Conservation (phyloP, 1,139 yeast species). For the Suhomyces panamericanus region DNA sequence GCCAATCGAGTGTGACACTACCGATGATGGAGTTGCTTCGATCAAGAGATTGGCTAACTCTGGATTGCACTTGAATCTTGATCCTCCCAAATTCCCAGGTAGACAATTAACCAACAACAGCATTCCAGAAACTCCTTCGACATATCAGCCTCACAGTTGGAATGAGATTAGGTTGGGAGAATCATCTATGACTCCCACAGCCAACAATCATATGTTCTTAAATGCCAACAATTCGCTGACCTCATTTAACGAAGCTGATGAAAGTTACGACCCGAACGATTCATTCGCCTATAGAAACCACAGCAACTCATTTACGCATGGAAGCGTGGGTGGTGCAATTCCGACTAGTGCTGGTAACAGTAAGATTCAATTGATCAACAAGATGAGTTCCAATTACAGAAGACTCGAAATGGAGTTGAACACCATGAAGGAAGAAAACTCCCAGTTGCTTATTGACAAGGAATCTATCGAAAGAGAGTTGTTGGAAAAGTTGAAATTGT, state of each 20-base stretch:
- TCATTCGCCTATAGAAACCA: slow-evolving; percentile 4
- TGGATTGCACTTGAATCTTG: slow-evolving; percentile 21
- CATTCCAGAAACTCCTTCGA: slow-evolving; percentile 9
- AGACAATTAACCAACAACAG: slow-evolving; percentile 8
- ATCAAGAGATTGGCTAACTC: slow-evolving; percentile 4
- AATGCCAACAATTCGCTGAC: slow-evolving; percentile 12
- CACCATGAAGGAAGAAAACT: slow-evolving; percentile 64
- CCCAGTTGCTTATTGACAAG: slow-evolving; percentile 55
- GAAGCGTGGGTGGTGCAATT: slow-evolving; percentile 17
- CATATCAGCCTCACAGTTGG: slow-evolving; percentile 11
- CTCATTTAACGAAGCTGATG: slow-evolving; percentile 9
- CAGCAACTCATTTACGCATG: slow-evolving; percentile 7
- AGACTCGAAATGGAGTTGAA: slow-evolving; percentile 76
- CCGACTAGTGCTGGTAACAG: slow-evolving; percentile 19
- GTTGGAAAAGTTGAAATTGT: slow-evolving; percentile 41
- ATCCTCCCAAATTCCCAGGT: slow-evolving; percentile 11
- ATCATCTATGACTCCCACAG: slow-evolving; percentile 21
- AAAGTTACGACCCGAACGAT: slow-evolving; percentile 7
- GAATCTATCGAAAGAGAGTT: slow-evolving; percentile 69
- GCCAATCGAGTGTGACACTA: not conserved
- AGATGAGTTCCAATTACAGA: slow-evolving; percentile 72
- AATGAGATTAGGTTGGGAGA: slow-evolving; percentile 35
- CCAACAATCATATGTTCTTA: slow-evolving; percentile 27
- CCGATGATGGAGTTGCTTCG: slow-evolving; percentile 1
- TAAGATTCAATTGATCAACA: slow-evolving; percentile 63